A percentile compares a stretch with the other conserved stretches of the same genome.
Evolutionary conservation across 2,329 filamentous ascomycete species (phyloP).

Genomic region (Pestalotiopsis sp.): DNA sequence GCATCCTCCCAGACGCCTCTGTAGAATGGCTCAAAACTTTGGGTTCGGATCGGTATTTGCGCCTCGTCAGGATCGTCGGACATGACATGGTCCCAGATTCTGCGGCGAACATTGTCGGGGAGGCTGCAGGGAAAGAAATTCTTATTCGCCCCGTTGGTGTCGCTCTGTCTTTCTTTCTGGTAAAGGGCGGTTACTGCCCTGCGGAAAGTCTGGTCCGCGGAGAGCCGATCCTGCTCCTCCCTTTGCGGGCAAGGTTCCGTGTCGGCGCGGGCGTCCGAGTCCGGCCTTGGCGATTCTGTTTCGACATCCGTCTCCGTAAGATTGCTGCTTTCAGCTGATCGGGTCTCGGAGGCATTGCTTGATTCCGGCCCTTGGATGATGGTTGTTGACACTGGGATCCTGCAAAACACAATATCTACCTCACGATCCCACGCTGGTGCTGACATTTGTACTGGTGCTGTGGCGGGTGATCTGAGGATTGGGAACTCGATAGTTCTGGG

Average conservation of each 20-base stretch:
- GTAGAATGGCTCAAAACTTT: constrained; percentile 10
- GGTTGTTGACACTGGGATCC: not conserved
- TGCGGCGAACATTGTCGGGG: constrained; percentile 4
- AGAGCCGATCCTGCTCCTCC: not conserved
- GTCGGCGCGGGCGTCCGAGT: not conserved
- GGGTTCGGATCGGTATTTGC: constrained; percentile 1
- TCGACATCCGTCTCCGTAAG: not conserved
- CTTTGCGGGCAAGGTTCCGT: not conserved
- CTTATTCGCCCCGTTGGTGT: not conserved
- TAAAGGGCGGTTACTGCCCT: not conserved
- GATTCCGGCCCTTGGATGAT: not conserved
- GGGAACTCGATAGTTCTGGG: not conserved
- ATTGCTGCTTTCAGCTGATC: not conserved
- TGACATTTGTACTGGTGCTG: not conserved
- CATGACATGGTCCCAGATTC: constrained; percentile 12
- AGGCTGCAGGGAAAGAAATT: not conserved
- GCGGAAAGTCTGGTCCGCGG: not conserved
- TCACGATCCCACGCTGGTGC: constrained; percentile 4
- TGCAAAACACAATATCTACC: constrained; percentile 4
- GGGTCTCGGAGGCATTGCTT: not conserved
- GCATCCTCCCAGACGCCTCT: constrained; percentile 5
- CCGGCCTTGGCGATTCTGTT: not conserved
- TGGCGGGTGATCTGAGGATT: not conserved
- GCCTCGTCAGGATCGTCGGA: not conserved
- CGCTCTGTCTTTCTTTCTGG: not conserved